phyloP scores from a whole-genome alignment of 495 filamentous ascomycete species.

The Tuber melanosporum region DNA sequence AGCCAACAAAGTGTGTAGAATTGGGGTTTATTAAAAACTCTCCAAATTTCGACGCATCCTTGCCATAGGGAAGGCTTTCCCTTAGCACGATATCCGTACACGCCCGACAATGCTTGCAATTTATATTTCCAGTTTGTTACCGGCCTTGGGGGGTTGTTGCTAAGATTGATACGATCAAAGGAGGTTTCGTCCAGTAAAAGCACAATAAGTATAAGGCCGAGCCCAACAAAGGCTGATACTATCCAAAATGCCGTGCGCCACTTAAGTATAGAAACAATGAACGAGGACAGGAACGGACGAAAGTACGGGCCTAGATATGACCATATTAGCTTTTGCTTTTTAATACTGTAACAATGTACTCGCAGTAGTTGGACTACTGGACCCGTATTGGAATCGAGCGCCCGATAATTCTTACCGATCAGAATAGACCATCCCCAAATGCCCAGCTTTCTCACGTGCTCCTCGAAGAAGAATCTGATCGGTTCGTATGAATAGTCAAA shows the following conservation, averaged over 20 bases:
- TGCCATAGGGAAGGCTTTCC: slow-evolving; percentile 22
- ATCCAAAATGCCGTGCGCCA: slow-evolving; percentile 34
- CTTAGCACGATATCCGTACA: slow-evolving; percentile 25
- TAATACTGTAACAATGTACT: too few relatives aligned
- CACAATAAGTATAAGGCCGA: slow-evolving; percentile 25
- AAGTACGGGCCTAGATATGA: slow-evolving; percentile 25
- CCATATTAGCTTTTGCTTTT: background rate
- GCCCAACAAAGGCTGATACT: slow-evolving; percentile 21
- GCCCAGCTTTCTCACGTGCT: slow-evolving; percentile 32
- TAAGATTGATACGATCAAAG: slow-evolving; percentile 20
- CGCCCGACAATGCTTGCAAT: slow-evolving; percentile 20
- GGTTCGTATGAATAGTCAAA: background rate
- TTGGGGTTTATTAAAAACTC: slow-evolving; percentile 31
- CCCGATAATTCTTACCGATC: slow-evolving; percentile 5
- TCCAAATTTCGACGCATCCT: slow-evolving; percentile 20
- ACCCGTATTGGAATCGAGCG: background rate
- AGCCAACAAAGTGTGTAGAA: slow-evolving; percentile 30
- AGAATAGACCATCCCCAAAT: slow-evolving; percentile 39
- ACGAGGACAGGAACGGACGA: slow-evolving; percentile 33
- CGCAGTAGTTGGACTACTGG: too few relatives aligned
- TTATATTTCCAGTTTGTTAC: slow-evolving; percentile 20
- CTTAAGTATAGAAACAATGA: slow-evolving; percentile 17
- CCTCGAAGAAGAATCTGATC: slow-evolving; percentile 34
- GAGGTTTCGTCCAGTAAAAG: slow-evolving; percentile 34
- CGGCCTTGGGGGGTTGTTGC: slow-evolving; percentile 29